Base-by-base conservation (phyloP, 768 basidiomycete genomes). In the Pilatotrama ljubarskyi region DNA sequence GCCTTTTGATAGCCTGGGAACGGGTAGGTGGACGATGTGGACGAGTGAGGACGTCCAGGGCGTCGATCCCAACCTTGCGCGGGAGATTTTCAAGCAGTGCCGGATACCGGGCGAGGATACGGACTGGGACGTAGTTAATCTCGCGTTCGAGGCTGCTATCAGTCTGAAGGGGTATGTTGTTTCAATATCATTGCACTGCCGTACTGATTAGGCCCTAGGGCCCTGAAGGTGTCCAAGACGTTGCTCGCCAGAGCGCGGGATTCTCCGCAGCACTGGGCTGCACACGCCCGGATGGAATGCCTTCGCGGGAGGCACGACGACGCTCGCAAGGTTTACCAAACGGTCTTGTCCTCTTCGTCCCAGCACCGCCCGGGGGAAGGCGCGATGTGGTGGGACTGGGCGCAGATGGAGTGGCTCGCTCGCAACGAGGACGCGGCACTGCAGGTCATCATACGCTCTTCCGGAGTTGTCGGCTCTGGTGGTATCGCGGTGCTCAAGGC, bases 351-450 rank as follows among this genome's bases (percentile, higher is more conserved):
- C 41, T 74, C 81, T 6, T 74, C 77, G 2, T 72, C 75, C 10
- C 51, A 57, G 14, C 72, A 70, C 11, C 72, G 74, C 32, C 68
- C 68, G 5, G 80, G 76, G 32, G 67, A 73, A 15, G 76, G 80
- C 20, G 71, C 70, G 56, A 69, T 93, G 61, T 93, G 88, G 88
- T 91, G 86, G 85, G 83, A 87, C 65, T 93, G 90, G 89, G 88
- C 86, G 1, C 87, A 93, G 66, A 81, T 91, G 80, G 91, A 92
- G 71, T 94, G 91, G 91, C 69, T 91, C 11, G 70, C 76, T 14
- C 81, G 84, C 1, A 65, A 79, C 32, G 68, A 75, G 18, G 79
- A 83, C 32, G 76, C 79, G 35, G 80, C 86, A 14, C 69, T 84
- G 37, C 74, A 78, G 36, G 77, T 88, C 32, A 77, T 86, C 42